phyloP scores from a whole-genome alignment of 225 moss, liverwort and hornwort genomes.

The Marchantia paleacea region DNA sequence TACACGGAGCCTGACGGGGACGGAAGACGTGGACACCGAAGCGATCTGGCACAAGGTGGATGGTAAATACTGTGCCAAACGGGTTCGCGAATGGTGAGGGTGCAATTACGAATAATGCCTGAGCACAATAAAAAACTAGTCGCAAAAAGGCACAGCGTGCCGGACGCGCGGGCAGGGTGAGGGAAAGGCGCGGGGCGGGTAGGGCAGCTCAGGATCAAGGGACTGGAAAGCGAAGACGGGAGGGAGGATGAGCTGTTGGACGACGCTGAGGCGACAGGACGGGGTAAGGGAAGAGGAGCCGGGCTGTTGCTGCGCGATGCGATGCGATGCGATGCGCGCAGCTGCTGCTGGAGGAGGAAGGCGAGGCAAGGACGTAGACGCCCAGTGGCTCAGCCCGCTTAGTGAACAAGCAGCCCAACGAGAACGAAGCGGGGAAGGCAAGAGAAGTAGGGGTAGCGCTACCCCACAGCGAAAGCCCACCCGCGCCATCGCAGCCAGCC shows the following conservation, averaged over 20 bases:
- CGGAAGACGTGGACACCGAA: background rate
- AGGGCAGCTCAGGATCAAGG: slow-evolving; percentile 8
- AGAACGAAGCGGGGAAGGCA: no score
- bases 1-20: background rate
- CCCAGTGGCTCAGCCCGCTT: background rate
- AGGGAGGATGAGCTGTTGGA: background rate
- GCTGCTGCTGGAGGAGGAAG: background rate
- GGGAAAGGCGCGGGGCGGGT: slow-evolving; percentile 11
- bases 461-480: no score
- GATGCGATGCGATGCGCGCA: background rate
- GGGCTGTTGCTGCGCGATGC: background rate
- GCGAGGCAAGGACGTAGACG: background rate
- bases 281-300: background rate
- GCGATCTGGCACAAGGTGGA: slow-evolving; percentile 4
- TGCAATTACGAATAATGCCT: background rate
- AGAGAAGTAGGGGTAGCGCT: no score
- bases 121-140: background rate
- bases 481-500: no score
- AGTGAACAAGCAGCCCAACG: no score
- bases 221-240: background rate
- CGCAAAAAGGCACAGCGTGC: background rate
- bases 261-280: background rate
- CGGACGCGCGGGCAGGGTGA: slow-evolving; percentile 9
- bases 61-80: background rate
- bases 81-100: background rate